Evolutionary conservation across 306 rosid species (phyloP).

Genomic region (Vicia faba): DNA sequence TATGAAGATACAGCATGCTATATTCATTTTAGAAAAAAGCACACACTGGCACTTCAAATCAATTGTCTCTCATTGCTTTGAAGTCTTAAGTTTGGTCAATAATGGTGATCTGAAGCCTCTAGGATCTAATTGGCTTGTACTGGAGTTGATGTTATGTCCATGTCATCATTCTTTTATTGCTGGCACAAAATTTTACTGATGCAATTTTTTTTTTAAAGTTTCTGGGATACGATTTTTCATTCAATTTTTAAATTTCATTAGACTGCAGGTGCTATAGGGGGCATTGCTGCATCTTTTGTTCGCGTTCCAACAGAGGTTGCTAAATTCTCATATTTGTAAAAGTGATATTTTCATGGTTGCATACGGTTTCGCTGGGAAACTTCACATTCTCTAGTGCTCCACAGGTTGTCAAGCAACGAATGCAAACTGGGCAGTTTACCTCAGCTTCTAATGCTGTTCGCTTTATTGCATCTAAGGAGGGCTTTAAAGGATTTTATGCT

Average conservation of each 20-base stretch:
- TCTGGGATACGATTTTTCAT: slow-evolving; percentile 15
- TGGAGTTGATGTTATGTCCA: slow-evolving; percentile 34
- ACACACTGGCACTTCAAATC: background rate
- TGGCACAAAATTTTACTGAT: slow-evolving; percentile 28
- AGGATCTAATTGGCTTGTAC: slow-evolving; percentile 31
- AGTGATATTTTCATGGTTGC: slow-evolving; percentile 25
- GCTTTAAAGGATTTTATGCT: slow-evolving; percentile 85
- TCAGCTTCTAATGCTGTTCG: slow-evolving; percentile 85
- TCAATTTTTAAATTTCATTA: slow-evolving; percentile 46
- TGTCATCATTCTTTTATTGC: slow-evolving; percentile 35
- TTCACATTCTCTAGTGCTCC: slow-evolving; percentile 33
- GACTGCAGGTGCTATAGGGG: slow-evolving; percentile 98
- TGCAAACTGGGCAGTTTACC: slow-evolving; percentile 93
- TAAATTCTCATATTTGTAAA: slow-evolving; percentile 28
- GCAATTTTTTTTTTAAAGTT: background rate
- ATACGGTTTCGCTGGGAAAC: slow-evolving; percentile 26
- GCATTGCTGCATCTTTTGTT: slow-evolving; percentile 88
- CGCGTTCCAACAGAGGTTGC: slow-evolving; percentile 98
- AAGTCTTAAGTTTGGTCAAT: slow-evolving; percentile 28
- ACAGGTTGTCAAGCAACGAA: slow-evolving; percentile 97
- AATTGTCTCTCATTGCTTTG: slow-evolving; percentile 24
- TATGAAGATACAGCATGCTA: slow-evolving; percentile 8
- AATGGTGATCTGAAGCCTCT: slow-evolving; percentile 23
- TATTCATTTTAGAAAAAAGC: slow-evolving; percentile 24
- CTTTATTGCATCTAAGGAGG: slow-evolving; percentile 76